Conservation (phyloP, 139 green algal genomes). For the Micromonas commoda region DNA sequence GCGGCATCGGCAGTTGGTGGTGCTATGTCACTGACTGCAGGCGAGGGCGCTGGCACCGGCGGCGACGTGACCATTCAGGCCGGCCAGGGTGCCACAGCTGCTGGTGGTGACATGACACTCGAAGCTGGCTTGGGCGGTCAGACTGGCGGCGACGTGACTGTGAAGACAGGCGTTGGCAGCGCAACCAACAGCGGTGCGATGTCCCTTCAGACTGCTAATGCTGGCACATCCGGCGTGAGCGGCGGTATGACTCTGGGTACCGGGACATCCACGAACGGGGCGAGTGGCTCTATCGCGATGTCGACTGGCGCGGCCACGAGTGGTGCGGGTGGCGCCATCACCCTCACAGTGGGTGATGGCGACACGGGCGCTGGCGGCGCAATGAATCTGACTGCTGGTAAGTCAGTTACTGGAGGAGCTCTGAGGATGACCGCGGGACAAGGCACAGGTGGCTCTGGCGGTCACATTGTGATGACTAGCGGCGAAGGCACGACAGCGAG, state of each 20-base stretch:
- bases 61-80: neutral
- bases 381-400: neutral
- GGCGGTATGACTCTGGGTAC: neutral
- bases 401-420: neutral
- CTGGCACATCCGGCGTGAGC: neutral
- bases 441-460: neutral
- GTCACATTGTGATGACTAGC: neutral
- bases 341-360: neutral
- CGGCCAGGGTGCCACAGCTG: neutral
- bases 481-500: neutral
- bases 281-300: neutral
- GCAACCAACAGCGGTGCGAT: neutral
- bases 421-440: neutral
- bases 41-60: neutral
- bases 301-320: neutral
- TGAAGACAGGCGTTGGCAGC: neutral
- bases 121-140: neutral
- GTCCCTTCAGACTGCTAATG: neutral
- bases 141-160: neutral
- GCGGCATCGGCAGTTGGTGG: neutral
- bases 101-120: conserved; percentile 12
- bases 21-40: neutral
- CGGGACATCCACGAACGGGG: neutral
- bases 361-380: neutral
- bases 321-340: neutral